Base-by-base conservation (phyloP, 2,329 filamentous ascomycete species). In the Diaporthe australafricana region DNA sequence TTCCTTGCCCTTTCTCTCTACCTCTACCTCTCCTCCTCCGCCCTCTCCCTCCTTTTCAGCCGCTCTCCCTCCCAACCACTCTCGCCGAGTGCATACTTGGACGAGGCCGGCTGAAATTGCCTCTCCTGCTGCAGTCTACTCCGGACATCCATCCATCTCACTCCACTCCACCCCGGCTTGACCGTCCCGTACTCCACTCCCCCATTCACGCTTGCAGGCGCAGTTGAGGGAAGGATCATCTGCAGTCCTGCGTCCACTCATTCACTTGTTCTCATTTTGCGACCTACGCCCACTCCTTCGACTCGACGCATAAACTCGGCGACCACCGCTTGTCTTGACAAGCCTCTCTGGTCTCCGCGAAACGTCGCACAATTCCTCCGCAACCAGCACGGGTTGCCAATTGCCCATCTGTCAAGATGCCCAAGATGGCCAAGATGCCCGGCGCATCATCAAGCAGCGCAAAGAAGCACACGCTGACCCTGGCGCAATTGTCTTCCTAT, bases 401-500 rank as follows among this genome's bases (percentile, higher is more conserved):
- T 20, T 35, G 40, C n/a, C 16, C 22, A 60, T 32, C 67, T 52
- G 45, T 60, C 53, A 30, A 50, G 25, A 69, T 69, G 67, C 52
- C 57, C 22, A 63, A 48, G 57, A 48, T 63, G 32, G 5, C 55
- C 20, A 40, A 40, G 38, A 40, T 40, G 60, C 55, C 80, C 57
- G 80, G 81, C 67, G 75, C 75, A 27, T 74, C 81, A 75, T 74
- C 81, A 75, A 68, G 81, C 55, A 68, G 81, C 50, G 77, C 81
- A 22, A 89, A 92, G 82, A 93, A 88, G 84, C 91, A 93, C 79
- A 90, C 91, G 74, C 87, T 99, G 77, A 98, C 95, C 9, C 87
- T 98, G 77, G 91, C 92, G 73, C 95, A 97, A 86, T 86, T 99
- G 78, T 93, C 95, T 40, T 92, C 93, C 63, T 98, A 98, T 85